These are phyloP conservation scores for Sanghuangporus baumii DNA, from an alignment of 1,284 basidiomycete genomes.

Conservation along the genomic window DNA sequence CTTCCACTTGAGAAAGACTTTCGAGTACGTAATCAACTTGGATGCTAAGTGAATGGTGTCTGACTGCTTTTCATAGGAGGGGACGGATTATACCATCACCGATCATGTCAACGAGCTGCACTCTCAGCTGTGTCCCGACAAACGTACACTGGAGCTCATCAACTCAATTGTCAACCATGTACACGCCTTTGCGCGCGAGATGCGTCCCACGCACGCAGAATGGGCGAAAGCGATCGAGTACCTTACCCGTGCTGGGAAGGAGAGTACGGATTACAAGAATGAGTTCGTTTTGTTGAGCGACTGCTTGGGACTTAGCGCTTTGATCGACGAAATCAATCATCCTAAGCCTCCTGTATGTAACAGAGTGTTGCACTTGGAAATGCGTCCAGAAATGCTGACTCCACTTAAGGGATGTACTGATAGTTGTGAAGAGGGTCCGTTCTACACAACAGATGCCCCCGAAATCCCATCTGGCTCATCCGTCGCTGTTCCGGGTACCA, in stretches of 20 bases:
- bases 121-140: conserved; percentile 28
- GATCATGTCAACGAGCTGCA: conserved; percentile 28
- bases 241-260: conserved; percentile 32
- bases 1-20: conserved; percentile 33
- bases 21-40: conserved; percentile 20
- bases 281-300: conserved; percentile 40
- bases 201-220: conserved; percentile 33
- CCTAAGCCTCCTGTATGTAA: conserved; percentile 30
- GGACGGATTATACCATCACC: conserved; percentile 15
- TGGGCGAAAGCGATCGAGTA: conserved; percentile 33
- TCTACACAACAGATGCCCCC: conserved; percentile 34
- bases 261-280: conserved; percentile 35
- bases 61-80: not conserved
- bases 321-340: conserved; percentile 35
- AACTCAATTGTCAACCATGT: conserved; percentile 33
- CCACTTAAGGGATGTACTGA: conserved; percentile 31
- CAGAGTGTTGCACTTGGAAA: not conserved
- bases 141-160: conserved; percentile 33
- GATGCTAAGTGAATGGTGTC: not conserved
- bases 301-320: conserved; percentile 34
- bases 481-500: conserved; percentile 29
- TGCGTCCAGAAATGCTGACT: not conserved
- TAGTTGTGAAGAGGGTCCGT: conserved; percentile 36
- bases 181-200: conserved; percentile 36
- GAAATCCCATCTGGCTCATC: conserved; percentile 32